Conservation (phyloP, 257 asterid species). For the Nicotiana knightiana region DNA sequence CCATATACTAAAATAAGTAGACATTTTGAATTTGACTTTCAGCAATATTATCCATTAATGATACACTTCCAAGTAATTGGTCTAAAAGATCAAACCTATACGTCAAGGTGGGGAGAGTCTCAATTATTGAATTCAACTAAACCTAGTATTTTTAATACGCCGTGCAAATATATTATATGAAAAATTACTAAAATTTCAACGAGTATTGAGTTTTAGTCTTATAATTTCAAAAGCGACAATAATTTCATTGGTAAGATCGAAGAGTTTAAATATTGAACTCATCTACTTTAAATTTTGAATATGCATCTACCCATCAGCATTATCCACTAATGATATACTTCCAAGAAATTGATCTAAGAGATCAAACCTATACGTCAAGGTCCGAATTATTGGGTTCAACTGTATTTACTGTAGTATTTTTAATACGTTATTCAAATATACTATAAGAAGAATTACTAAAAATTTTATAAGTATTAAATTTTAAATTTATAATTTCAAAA, state of each 20-base stretch:
- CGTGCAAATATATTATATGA: not conserved
- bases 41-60: not conserved
- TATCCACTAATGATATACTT: not conserved
- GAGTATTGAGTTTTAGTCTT: no score
- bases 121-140: not conserved
- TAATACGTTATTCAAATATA: not conserved
- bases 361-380: not conserved
- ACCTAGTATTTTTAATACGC: not conserved
- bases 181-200: no score
- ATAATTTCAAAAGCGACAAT: not conserved
- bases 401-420: not conserved
- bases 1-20: not conserved
- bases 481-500: not conserved
- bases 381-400: not conserved
- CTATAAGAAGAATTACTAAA: no score
- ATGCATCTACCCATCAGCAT: not conserved
- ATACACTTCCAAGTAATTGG: not conserved
- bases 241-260: not conserved
- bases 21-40: not conserved
- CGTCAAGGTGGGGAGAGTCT: not conserved
- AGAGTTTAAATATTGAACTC: not conserved
- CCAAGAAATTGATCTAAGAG: not conserved
- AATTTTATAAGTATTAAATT: not conserved
- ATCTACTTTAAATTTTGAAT: not conserved
- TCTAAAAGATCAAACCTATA: not conserved